Evolutionary conservation across 1,284 basidiomycete genomes (phyloP).

Genomic region (Sanghuangporus baumii): DNA sequence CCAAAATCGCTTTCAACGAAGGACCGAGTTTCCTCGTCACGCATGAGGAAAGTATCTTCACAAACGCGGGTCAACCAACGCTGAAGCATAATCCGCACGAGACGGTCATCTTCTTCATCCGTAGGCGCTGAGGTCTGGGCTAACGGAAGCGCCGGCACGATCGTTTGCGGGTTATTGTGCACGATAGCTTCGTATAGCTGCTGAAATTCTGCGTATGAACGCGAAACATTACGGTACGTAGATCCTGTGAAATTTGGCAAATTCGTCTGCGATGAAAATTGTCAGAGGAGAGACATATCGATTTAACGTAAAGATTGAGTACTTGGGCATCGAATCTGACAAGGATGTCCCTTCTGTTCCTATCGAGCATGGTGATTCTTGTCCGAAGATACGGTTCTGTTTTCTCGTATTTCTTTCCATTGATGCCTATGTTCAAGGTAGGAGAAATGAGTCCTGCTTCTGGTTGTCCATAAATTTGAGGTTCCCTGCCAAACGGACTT

Average conservation of each 20-base stretch:
- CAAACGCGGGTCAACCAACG: conserved; percentile 88
- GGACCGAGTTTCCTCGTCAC: conserved; percentile 86
- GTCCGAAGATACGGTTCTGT: conserved; percentile 80
- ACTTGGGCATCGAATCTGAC: conserved; percentile 92
- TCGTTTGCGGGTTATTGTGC: conserved; percentile 83
- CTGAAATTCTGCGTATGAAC: conserved; percentile 89
- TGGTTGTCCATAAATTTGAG: conserved; percentile 78
- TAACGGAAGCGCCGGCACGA: conserved; percentile 85
- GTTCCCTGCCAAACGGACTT: conserved; percentile 67
- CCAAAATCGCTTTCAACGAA: conserved; percentile 97
- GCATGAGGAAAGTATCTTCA: conserved; percentile 79
- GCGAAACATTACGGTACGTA: conserved; percentile 85
- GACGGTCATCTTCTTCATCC: conserved; percentile 92
- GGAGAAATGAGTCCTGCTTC: conserved; percentile 77
- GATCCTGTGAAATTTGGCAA: conserved; percentile 84
- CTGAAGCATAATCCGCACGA: conserved; percentile 89
- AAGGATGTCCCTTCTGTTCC: conserved; percentile 89
- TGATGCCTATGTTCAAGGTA: conserved; percentile 51
- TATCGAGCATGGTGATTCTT: conserved; percentile 82
- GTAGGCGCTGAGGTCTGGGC: conserved; percentile 91
- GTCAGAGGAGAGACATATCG: background rate
- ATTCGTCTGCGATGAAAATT: conserved; percentile 63
- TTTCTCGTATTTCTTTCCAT: conserved; percentile 67
- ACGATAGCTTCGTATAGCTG: conserved; percentile 85
- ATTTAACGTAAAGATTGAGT: conserved; percentile 6